Conservation (phyloP, 2,329 filamentous ascomycete genomes). For the Fusarium duplospermum region DNA sequence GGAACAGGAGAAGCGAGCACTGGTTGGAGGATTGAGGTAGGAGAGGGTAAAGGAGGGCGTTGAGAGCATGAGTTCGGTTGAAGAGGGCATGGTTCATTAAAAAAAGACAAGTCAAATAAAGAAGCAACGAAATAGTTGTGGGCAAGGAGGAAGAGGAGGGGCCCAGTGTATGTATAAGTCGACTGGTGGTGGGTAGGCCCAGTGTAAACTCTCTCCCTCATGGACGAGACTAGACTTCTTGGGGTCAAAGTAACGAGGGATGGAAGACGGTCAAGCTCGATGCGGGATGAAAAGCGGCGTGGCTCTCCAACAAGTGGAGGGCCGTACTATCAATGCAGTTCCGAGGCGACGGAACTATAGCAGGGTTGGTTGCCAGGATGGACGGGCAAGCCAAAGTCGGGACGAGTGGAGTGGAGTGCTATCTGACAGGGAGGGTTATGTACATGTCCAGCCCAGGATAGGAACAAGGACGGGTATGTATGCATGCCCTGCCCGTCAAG, state of each 20-base stretch:
- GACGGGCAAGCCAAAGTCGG: conserved; percentile 13
- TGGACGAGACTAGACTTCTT: conserved; percentile 45
- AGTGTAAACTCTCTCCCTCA: conserved; percentile 28
- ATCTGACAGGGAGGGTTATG: conserved; percentile 31
- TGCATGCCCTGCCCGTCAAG: not conserved
- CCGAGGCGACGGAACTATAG: conserved; percentile 38
- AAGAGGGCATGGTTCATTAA: conserved; percentile 36
- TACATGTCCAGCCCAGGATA: conserved; percentile 4
- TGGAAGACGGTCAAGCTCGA: conserved; percentile 36
- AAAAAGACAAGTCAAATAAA: conserved; percentile 10
- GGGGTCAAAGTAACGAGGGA: conserved; percentile 47
- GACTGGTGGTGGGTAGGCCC: conserved; percentile 11
- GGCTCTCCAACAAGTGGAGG: conserved; percentile 31
- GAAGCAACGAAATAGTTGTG: conserved; percentile 5
- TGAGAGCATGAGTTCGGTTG: conserved; percentile 37
- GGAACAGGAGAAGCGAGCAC: conserved; percentile 13
- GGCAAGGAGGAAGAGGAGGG: conserved; percentile 9
- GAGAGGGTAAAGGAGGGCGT: conserved; percentile 33
- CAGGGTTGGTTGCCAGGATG: conserved; percentile 35
- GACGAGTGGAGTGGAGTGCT: conserved; percentile 35
- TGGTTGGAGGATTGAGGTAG: conserved; percentile 26
- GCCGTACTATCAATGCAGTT: conserved; percentile 30
- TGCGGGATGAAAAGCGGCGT: conserved; percentile 32
- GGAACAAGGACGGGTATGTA: conserved; percentile 12
- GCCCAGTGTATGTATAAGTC: conserved; percentile 36